Evolutionary conservation across 2,329 filamentous ascomycete genomes (phyloP), one percentile per base, ranked within the genome.

Genomic region (Talaromyces pinophilus): DNA sequence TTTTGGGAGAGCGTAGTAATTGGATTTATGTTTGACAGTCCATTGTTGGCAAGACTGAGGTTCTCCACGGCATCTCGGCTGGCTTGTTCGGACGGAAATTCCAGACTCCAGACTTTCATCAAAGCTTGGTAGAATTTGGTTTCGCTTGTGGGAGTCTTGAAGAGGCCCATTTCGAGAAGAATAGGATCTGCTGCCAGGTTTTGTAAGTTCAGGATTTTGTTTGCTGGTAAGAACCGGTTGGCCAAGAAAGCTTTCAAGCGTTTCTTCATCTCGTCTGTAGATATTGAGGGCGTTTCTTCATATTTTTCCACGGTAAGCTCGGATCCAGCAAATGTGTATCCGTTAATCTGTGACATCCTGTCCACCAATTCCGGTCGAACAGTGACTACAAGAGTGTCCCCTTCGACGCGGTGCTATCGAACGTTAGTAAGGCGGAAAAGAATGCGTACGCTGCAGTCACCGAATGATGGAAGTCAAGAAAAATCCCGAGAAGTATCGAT

Each of bases 101-200:
- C 85, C 68, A 87, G 82, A 63, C 96, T 89, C 76, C 92, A 93
- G 57, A 97, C 88, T 67, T 87, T 88, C 91, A 98, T 96, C 68
- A 98, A 84, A 1, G 92, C 94, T 62, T 91, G 92, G 80, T 98
- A 97, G 69, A 97, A 91, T 77, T 97, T 99, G 69, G 90, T 86
- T 55, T 91, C 88, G 1, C 88, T 89, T 3, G 89, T 87, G 67
- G 85, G 86, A 67, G 82, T 87, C 68, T 88, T 86, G 75, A 96
- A 93, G 73, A 94, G 90, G 44, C 91, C 91, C 78, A 93, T 88
- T 50, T 86, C 83, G 63, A 88, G 83, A 4, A 98, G 85, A 66
- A 89, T 86, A 1, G 87, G 81, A 72, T 98, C 94, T 59, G 86
- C 82, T 38, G 86, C 89, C 10, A 98, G 86, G 0, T 85, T 83